A percentile compares a stretch with the other conserved stretches of the same genome.
Conservation (phyloP, 495 filamentous ascomycete genomes). For the Penicillium lividum region DNA sequence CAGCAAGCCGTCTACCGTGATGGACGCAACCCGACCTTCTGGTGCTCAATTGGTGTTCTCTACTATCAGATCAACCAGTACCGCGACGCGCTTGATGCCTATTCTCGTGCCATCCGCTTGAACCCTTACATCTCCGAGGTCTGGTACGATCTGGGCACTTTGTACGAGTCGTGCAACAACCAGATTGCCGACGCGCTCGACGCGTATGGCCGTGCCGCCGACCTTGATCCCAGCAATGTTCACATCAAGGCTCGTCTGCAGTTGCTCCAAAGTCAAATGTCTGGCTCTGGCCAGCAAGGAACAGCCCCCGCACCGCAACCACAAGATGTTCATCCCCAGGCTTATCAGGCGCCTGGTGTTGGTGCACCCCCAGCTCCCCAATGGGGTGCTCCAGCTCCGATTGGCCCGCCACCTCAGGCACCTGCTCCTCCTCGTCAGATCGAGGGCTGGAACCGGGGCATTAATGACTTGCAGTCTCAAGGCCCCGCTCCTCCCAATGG, state of each 20-base stretch:
- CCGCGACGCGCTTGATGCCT: slow-evolving; percentile 95
- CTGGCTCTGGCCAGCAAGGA: slow-evolving; percentile 67
- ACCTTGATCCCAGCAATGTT: slow-evolving; percentile 88
- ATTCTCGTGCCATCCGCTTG: slow-evolving; percentile 94
- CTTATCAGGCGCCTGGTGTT: slow-evolving; percentile 73
- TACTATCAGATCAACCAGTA: slow-evolving; percentile 99
- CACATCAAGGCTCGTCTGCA: slow-evolving; percentile 96
- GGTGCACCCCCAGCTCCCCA: slow-evolving; percentile 78
- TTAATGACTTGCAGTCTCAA: slow-evolving; percentile 71
- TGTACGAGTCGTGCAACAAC: slow-evolving; percentile 99
- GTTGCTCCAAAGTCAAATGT: slow-evolving; percentile 76
- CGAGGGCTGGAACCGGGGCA: slow-evolving; percentile 73
- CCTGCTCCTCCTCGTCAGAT: slow-evolving; percentile 61
- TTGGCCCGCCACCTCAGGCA: slow-evolving; percentile 61
- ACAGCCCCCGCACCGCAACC: slow-evolving; percentile 71
- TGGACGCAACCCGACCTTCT: slow-evolving; percentile 97
- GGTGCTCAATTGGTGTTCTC: slow-evolving; percentile 98
- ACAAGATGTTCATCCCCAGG: slow-evolving; percentile 84
- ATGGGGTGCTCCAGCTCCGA: slow-evolving; percentile 72
- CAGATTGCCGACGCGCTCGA: slow-evolving; percentile 96
- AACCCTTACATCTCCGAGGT: slow-evolving; percentile 99
- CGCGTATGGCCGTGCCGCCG: slow-evolving; percentile 91
- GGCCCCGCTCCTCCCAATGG: slow-evolving; percentile 67
- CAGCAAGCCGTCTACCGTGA: slow-evolving; percentile 99
- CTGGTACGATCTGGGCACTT: slow-evolving; percentile 97